Evolutionary conservation across 2,329 filamentous ascomycete species (phyloP).

Genomic region (Xylariaceae sp.): DNA sequence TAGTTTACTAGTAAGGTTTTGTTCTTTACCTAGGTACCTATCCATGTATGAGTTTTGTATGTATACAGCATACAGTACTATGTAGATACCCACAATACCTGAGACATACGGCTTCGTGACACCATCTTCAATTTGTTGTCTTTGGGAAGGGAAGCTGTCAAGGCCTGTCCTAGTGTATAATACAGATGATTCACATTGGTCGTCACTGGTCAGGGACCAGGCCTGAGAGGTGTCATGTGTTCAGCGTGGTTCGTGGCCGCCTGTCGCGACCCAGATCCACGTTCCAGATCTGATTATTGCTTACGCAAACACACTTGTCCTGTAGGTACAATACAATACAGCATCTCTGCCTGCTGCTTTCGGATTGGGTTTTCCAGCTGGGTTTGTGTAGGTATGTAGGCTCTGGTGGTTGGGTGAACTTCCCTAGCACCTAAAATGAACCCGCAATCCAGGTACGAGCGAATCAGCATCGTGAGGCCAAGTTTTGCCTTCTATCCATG

Average conservation of each 20-base stretch:
- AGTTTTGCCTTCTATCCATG: slow-evolving; percentile 10
- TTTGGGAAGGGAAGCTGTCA: neutral
- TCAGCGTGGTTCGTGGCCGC: slow-evolving; percentile 23
- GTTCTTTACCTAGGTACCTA: neutral
- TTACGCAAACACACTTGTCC: neutral
- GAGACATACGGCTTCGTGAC: too few relatives aligned
- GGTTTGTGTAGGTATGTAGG: neutral
- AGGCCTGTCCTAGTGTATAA: neutral
- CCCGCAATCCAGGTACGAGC: slow-evolving; percentile 26
- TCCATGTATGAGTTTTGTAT: too few relatives aligned
- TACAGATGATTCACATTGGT: neutral
- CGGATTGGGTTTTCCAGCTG: slow-evolving; percentile 3
- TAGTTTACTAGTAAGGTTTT: neutral
- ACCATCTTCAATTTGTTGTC: too few relatives aligned
- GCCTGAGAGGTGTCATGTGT: slow-evolving; percentile 39
- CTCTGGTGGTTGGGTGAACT: neutral
- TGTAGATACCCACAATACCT: too few relatives aligned
- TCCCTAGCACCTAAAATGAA: neutral
- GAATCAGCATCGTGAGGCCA: slow-evolving; percentile 23
- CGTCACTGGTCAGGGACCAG: slow-evolving; percentile 29
- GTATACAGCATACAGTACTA: too few relatives aligned
- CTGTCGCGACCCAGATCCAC: slow-evolving; percentile 29
- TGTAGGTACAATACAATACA: neutral
- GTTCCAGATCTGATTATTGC: slow-evolving; percentile 5
- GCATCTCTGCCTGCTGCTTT: neutral